Conservation (phyloP, 164 flowering plant species). For the Stephania yunnanensis region DNA sequence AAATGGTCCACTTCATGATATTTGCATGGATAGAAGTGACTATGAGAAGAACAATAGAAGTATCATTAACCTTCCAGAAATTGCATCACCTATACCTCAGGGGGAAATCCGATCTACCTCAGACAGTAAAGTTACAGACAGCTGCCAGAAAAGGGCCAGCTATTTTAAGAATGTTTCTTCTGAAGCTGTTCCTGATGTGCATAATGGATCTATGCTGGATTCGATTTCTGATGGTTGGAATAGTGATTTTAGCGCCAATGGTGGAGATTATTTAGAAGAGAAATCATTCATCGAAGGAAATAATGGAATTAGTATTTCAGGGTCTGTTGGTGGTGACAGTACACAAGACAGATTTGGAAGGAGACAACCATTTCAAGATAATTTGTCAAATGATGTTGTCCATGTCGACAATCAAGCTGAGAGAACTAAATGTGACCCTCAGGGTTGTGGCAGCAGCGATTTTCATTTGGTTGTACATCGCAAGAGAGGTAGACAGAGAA, state of each 20-base stretch:
- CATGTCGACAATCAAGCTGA: constrained; percentile 17
- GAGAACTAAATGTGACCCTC: constrained; percentile 15
- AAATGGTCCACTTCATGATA: constrained; percentile 15
- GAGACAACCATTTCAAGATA: constrained; percentile 6
- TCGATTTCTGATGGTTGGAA: constrained; percentile 26
- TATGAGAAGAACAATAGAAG: constrained; percentile 9
- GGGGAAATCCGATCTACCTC: not conserved
- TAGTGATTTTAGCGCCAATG: constrained; percentile 23
- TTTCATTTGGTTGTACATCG: constrained; percentile 14
- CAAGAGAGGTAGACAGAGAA: constrained; percentile 27
- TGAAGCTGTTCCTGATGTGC: constrained; percentile 13
- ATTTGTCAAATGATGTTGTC: constrained; percentile 11
- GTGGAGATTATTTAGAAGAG: constrained; percentile 11
- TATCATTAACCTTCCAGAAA: constrained; percentile 8
- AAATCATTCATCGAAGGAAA: constrained; percentile 10
- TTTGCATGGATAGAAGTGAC: constrained; percentile 2
- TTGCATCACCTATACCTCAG: constrained; percentile 11
- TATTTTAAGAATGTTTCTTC: constrained; percentile 17
- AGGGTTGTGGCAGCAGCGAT: constrained; percentile 17
- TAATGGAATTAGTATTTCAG: constrained; percentile 8
- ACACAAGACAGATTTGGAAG: constrained; percentile 8
- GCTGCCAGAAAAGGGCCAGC: constrained; percentile 6
- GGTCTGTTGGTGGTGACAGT: constrained; percentile 2
- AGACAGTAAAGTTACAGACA: constrained; percentile 10
- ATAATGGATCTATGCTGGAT: constrained; percentile 17